phyloP scores from a whole-genome alignment of 768 basidiomycete genomes.

The Amanita molliuscula region DNA sequence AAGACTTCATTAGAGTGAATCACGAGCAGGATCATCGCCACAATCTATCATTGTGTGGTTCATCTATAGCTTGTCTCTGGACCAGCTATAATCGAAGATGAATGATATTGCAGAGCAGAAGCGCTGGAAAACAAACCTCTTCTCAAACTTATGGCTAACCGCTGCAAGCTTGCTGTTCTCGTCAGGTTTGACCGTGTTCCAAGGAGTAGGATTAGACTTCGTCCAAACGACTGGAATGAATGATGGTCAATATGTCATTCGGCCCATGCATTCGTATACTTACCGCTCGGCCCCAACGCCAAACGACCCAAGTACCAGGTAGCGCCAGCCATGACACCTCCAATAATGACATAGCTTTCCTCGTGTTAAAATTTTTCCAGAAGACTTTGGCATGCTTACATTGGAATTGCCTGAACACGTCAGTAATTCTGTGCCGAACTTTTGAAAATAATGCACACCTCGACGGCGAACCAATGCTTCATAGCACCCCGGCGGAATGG shows the following conservation, averaged over 20 bases:
- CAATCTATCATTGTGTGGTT: neutral
- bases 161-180: slow-evolving; percentile 64
- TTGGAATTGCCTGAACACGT: slow-evolving; percentile 34
- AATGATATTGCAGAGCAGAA: slow-evolving; percentile 5
- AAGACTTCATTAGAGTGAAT: neutral
- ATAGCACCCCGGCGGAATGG: slow-evolving; percentile 32
- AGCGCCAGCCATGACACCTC: slow-evolving; percentile 45
- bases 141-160: slow-evolving; percentile 67
- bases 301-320: slow-evolving; percentile 59
- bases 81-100: slow-evolving; percentile 43
- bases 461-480: slow-evolving; percentile 68
- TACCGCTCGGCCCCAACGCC: slow-evolving; percentile 46
- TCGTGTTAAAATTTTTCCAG: slow-evolving; percentile 3
- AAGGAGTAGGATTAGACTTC: slow-evolving; percentile 77
- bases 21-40: neutral
- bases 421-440: neutral
- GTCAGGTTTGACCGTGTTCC: slow-evolving; percentile 69
- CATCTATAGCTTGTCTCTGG: slow-evolving; percentile 58
- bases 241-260: neutral
- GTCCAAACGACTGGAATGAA: slow-evolving; percentile 39
- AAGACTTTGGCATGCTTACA: slow-evolving; percentile 23
- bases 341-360: slow-evolving; percentile 39
- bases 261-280: slow-evolving; percentile 12
- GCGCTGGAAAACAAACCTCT: slow-evolving; percentile 38
- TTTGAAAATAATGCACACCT: slow-evolving; percentile 30